A percentile compares a stretch with the other conserved stretches of the same genome.
Evolutionary conservation across 1,284 basidiomycete species (phyloP).

Genomic region (Ustilago hordei): DNA sequence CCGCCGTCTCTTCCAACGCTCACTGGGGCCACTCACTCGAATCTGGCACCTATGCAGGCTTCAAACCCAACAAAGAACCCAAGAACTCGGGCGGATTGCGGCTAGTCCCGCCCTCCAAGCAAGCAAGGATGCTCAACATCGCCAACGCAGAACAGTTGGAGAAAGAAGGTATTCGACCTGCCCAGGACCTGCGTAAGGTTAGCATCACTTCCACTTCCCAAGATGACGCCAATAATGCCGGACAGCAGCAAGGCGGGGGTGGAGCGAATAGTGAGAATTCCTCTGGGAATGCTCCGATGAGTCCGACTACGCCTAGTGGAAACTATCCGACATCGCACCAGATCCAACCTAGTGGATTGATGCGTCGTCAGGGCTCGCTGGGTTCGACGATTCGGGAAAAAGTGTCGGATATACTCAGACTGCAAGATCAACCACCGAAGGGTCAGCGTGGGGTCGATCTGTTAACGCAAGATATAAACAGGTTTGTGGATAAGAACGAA

Average conservation of each 20-base stretch:
- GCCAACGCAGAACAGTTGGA: conserved; percentile 29
- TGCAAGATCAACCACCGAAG: conserved; percentile 50
- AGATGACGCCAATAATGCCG: conserved; percentile 4
- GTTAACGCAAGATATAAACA: conserved; percentile 50
- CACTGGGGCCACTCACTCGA: conserved; percentile 58
- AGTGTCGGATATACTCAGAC: conserved; percentile 47
- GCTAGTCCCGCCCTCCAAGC: conserved; percentile 55
- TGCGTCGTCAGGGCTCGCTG: conserved; percentile 44
- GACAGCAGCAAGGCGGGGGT: not conserved
- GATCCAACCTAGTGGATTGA: conserved; percentile 17
- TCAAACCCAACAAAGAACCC: conserved; percentile 56
- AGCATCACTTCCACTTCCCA: conserved; percentile 3
- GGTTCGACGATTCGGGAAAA: conserved; percentile 46
- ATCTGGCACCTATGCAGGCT: conserved; percentile 60
- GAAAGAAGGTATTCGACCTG: conserved; percentile 41
- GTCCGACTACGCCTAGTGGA: conserved; percentile 25
- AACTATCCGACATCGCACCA: conserved; percentile 27
- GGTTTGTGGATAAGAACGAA: conserved; percentile 54
- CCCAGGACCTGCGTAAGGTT: conserved; percentile 34
- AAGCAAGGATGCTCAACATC: conserved; percentile 45
- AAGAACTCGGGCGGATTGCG: conserved; percentile 58
- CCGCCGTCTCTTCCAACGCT: conserved; percentile 24
- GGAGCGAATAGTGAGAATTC: conserved; percentile 13
- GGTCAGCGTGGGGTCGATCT: conserved; percentile 52
- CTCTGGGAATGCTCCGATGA: conserved; percentile 26